Evolutionary conservation across 257 asterid genomes (phyloP).

Genomic region (Solanum raphanifolium): DNA sequence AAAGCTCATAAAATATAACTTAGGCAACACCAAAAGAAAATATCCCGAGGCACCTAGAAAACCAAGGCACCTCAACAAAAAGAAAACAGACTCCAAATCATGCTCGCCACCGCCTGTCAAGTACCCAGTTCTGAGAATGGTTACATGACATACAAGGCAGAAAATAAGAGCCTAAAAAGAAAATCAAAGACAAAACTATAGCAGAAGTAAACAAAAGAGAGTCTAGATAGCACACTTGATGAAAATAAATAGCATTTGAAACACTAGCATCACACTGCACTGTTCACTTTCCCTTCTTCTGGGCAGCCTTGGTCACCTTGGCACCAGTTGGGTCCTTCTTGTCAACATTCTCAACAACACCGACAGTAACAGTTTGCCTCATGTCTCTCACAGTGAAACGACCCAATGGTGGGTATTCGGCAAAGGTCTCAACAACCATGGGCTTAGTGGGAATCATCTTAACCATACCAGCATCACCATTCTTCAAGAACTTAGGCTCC

Average conservation of each 20-base stretch:
- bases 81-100: neutral
- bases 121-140: neutral
- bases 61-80: neutral
- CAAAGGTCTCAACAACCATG: neutral
- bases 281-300: neutral
- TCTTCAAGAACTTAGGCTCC: neutral
- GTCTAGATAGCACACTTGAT: neutral
- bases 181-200: neutral
- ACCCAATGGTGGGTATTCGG: neutral
- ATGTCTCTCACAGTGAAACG: neutral
- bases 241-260: neutral
- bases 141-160: neutral
- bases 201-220: neutral
- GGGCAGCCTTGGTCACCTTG: neutral
- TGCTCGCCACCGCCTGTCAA: neutral
- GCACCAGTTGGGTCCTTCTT: conserved; percentile 1
- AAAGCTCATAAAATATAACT: neutral
- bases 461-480: conserved; percentile 1
- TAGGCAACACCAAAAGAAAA: neutral
- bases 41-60: neutral
- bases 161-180: neutral
- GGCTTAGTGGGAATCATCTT: neutral
- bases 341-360: neutral
- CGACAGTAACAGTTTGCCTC: neutral
- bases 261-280: neutral